Evolutionary conservation across 176 grass and related monocot species (phyloP), one percentile per base, ranked within the genome.

Genomic region (Lolium rigidum): DNA sequence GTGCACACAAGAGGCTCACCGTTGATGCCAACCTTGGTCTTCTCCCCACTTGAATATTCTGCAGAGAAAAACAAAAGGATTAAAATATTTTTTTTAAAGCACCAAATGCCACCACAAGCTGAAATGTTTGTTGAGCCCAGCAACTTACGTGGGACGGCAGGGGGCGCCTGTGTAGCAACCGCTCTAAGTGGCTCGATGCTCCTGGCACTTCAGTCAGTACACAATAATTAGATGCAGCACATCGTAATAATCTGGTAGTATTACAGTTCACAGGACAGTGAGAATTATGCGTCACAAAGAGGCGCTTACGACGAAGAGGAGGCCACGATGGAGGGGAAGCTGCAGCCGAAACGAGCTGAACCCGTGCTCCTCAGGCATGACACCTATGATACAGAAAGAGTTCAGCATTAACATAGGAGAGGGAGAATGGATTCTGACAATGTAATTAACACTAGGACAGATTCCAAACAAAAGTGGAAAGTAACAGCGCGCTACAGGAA

Each of bases 21-120:
- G 31, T 99, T 99, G 81, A 99, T 99, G 35, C 97, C 97, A 37
- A 99, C 75, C 77, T 90, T 99, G 2, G 92, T 93, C 88, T 92
- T 99, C 41, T 91, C 87, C 10, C 94, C 88, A 12, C 88, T 94
- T 6, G 89, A 91, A 70, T 88, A 99, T 59, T 94, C 97, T 99
- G 91, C 72, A 87, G 35, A 38, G 5, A 70, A 66, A 89, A 80
- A 88, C 7, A 61, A 81, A 72, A 15, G 47, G 1, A 64, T 25
- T 26, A 64, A 24, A 70, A 52, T 4, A 83, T 20, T 46, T 56
- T 18, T 38, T 14, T 84, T 57, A n/a, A 11, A 41, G 70, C 84
- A 49, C 3, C 31, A 2, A 28, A 48, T 78, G 16, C 12, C 46
- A 69, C 60, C 4, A 0, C 60, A 83, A 25, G 46, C 28, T 38